Base-by-base conservation (phyloP, 2,329 filamentous ascomycete genomes). In the Sarocladium brachiariae region DNA sequence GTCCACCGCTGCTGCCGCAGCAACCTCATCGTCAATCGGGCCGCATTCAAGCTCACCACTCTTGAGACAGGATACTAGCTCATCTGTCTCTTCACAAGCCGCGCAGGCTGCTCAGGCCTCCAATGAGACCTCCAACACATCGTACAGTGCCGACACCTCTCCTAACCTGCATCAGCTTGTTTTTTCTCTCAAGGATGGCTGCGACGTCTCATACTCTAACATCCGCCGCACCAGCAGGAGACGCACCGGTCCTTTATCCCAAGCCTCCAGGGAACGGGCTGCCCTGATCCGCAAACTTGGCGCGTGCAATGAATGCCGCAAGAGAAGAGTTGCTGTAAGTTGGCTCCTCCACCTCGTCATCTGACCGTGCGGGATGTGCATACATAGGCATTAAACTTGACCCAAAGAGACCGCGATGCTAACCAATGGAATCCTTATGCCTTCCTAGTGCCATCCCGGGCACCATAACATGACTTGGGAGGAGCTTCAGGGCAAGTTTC, bases 381-480 rank as follows among this genome's bases (percentile, higher is more conserved):
- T 30, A 30, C 7, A 30, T 13, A 30, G 13, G 7, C 27, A 30
- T 7, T 7, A 7, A 30, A 13, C 27, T 7, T 7, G 7, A 7
- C 27, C 7, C 7, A 23, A 33, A 34, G 9, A 35, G 16, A 19
- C 51, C 25, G 68, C n/a, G 43, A 19, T 47, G n/a, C 43, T 47
- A 25, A 47, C 43, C 25, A 9, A 18, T 47, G 24, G 4, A 5
- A 13, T 25, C 9, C n/a, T 30, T n/a, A 30, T 3, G 7, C n/a
- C 46, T 4, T 35, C 14, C n/a, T n/a, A 78, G 78, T 82, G 78
- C 60, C 76, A 81, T 57, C 78, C 78, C 13, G 76, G 72, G 56
- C 78, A 82, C 60, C 78, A 80, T 56, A 75, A 75, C 56, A 76
- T 80, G 76, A 79, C 75, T 10, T 82, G 78, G 77, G 77, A 80